These are phyloP conservation scores for Turritis glabra DNA, from an alignment of 345 rosid genomes.

Conservation along the genomic window DNA sequence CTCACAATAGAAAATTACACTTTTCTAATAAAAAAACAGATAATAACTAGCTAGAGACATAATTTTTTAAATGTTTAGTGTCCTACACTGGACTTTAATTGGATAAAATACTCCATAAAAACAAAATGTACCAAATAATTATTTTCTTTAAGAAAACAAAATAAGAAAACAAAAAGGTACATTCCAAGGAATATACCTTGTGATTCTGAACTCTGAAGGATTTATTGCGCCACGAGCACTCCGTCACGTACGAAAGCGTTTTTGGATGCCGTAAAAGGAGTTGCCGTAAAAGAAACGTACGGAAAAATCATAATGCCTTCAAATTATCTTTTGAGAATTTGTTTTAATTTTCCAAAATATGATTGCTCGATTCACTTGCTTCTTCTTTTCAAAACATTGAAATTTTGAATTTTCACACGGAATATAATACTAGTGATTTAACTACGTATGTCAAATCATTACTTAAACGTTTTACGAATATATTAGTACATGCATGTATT, in stretches of 20 bases:
- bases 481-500: not conserved
- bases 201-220: constrained; percentile 5
- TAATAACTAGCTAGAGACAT: constrained; percentile 25
- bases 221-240: constrained; percentile 21
- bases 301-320: constrained; percentile 6
- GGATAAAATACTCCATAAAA: constrained; percentile 5
- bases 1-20: constrained; percentile 23
- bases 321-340: not conserved
- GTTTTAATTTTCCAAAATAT: not conserved
- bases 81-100: constrained; percentile 17
- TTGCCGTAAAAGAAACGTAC: constrained; percentile 25
- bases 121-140: not conserved
- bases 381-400: no score
- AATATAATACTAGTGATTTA: no score
- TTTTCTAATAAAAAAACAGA: not conserved
- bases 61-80: not conserved
- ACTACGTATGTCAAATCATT: no score
- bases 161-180: constrained; percentile 39
- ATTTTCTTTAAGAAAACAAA: not conserved
- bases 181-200: constrained; percentile 39
- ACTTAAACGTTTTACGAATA: not conserved
- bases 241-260: constrained; percentile 27
- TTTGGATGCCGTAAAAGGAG: constrained; percentile 7
- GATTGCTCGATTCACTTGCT: no score
- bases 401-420: no score